Evolutionary conservation across 306 rosid genomes (phyloP).

Genomic region (Ormosia emarginata): DNA sequence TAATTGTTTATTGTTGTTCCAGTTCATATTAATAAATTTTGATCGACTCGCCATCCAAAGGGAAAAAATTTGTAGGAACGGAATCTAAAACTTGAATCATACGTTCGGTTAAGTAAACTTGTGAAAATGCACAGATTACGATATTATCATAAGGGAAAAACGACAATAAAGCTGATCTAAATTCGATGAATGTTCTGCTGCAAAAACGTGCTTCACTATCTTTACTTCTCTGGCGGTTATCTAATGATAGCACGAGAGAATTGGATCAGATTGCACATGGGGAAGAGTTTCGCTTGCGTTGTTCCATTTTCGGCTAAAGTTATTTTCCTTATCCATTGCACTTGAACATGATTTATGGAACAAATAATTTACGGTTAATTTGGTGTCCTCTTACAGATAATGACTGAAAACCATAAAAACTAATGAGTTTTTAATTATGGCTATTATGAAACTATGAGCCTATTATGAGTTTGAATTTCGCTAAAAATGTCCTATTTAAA

Average conservation of each 20-base stretch:
- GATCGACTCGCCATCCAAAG: too few relatives aligned
- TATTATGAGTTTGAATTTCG: too few relatives aligned
- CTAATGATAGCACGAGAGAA: neutral
- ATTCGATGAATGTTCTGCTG: neutral
- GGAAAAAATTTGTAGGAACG: too few relatives aligned
- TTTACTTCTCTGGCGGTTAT: neutral
- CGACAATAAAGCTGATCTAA: neutral
- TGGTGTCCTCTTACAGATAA: neutral
- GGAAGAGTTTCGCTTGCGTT: neutral
- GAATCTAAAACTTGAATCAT: too few relatives aligned
- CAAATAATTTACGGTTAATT: neutral
- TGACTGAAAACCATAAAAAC: neutral
- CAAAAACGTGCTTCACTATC: neutral
- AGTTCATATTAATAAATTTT: too few relatives aligned
- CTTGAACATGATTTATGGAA: neutral
- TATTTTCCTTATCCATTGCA: neutral
- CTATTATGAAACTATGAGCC: too few relatives aligned
- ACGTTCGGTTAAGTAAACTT: neutral
- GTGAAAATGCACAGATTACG: neutral
- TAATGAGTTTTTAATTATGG: too few relatives aligned
- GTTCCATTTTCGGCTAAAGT: neutral
- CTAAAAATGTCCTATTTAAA: too few relatives aligned
- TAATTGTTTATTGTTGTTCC: too few relatives aligned
- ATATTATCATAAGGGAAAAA: neutral
- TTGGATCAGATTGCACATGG: neutral